Percentiles rank a stretch among this genome's conserved stretches.
Evolutionary conservation across 2,329 filamentous ascomycete genomes (phyloP).

Genomic region (Mollisia scopiformis): DNA sequence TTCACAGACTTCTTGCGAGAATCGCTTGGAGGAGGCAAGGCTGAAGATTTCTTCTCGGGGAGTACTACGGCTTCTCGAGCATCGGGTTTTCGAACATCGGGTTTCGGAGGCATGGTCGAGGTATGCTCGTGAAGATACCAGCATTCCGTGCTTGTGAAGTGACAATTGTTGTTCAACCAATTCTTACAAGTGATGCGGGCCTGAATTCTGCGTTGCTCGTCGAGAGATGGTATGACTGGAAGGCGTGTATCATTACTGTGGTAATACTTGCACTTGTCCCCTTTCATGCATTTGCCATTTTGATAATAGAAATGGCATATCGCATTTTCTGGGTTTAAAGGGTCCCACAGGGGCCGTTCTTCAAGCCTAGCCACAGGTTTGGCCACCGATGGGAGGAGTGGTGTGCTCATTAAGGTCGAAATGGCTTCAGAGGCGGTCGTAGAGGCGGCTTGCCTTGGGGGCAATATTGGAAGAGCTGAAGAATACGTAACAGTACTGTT

Average conservation of each 20-base stretch:
- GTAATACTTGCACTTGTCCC: constrained; percentile 5
- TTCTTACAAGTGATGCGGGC: constrained; percentile 2
- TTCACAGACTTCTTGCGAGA: constrained; percentile 15
- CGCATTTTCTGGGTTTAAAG: neutral
- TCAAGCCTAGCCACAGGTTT: neutral
- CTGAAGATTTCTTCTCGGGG: neutral
- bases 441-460: neutral
- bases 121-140: neutral
- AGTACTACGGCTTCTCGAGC: neutral
- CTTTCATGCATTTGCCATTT: constrained; percentile 5
- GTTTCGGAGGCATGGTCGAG: neutral
- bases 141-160: neutral
- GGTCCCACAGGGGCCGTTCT: neutral
- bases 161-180: neutral
- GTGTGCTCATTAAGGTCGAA: too few relatives aligned
- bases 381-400: too few relatives aligned
- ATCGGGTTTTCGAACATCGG: neutral
- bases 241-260: constrained; percentile 11
- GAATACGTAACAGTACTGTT: neutral
- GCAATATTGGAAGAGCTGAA: neutral
- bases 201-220: neutral
- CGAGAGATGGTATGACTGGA: constrained; percentile 8
- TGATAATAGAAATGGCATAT: constrained; percentile 18
- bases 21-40: neutral
- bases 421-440: too few relatives aligned